Conservation (phyloP, 2,329 filamentous ascomycete genomes). For the Stemphylium vesicarium region DNA sequence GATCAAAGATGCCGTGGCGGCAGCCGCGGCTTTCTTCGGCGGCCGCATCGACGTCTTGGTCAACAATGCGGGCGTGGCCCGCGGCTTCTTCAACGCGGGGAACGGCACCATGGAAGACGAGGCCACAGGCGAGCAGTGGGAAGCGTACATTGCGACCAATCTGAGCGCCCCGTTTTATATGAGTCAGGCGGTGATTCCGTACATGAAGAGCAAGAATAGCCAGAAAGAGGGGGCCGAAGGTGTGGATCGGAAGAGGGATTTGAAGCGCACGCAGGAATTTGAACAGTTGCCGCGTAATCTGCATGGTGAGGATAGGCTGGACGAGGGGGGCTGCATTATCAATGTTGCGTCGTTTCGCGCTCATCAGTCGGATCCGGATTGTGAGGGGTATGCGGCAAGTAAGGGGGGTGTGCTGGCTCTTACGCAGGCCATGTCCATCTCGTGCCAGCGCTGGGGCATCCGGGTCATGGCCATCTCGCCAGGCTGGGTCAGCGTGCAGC, state of each 20-base stretch:
- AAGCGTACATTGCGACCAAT: conserved; percentile 31
- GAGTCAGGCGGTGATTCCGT: conserved; percentile 30
- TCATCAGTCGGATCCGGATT: conserved; percentile 56
- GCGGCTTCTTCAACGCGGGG: conserved; percentile 31
- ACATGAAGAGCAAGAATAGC: conserved; percentile 28
- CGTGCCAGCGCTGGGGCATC: conserved; percentile 51
- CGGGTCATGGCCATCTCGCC: conserved; percentile 57
- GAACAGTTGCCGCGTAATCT: conserved; percentile 24
- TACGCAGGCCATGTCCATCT: conserved; percentile 57
- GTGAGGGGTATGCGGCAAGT: conserved; percentile 57
- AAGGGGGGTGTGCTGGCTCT: conserved; percentile 59
- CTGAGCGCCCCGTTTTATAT: conserved; percentile 31
- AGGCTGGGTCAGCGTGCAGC: conserved; percentile 58
- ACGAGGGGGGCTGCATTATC: conserved; percentile 44
- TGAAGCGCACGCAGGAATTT: conserved; percentile 31
- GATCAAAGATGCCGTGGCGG: conserved; percentile 41
- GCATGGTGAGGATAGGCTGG: conserved; percentile 29
- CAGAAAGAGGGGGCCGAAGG: conserved; percentile 17
- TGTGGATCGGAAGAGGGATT: conserved; percentile 23
- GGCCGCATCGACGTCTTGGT: conserved; percentile 37
- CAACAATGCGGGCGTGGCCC: conserved; percentile 39
- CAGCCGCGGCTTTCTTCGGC: conserved; percentile 48
- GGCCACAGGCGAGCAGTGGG: conserved; percentile 31
- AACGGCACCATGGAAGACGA: conserved; percentile 34
- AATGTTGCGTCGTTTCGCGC: conserved; percentile 60